Conservation (phyloP, 345 rosid genomes). For the Murraya koenigii region DNA sequence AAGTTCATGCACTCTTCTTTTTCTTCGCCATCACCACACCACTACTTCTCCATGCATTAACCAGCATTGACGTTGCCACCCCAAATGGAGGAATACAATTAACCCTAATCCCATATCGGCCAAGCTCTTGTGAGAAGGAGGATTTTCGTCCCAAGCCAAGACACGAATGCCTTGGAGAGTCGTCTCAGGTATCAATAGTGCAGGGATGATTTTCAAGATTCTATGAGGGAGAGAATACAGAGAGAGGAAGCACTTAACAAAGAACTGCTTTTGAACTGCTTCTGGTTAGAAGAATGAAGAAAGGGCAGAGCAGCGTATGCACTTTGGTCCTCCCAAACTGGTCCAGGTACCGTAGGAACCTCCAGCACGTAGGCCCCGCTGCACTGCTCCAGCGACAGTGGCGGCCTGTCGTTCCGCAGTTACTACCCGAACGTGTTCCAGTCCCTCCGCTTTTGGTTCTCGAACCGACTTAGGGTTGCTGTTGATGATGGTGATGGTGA, state of each 20-base stretch:
- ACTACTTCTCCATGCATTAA: constrained; percentile 54
- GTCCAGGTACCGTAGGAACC: constrained; percentile 87
- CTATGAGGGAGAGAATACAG: neutral
- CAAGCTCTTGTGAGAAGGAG: constrained; percentile 57
- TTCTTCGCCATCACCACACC: constrained; percentile 22
- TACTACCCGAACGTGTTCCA: constrained; percentile 98
- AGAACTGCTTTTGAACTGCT: neutral
- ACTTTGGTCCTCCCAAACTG: constrained; percentile 96
- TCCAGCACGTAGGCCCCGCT: constrained; percentile 97
- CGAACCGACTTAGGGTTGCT: constrained; percentile 76
- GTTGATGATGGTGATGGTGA: constrained; percentile 38
- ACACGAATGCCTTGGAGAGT: constrained; percentile 44
- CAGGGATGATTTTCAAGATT: constrained; percentile 35
- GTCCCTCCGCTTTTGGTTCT: constrained; percentile 94
- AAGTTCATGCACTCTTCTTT: constrained; percentile 31
- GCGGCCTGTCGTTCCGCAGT: constrained; percentile 92
- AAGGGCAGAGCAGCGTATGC: constrained; percentile 76
- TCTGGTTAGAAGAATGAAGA: constrained; percentile 21
- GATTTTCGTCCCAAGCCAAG: constrained; percentile 34
- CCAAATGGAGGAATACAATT: constrained; percentile 90
- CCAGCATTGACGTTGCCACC: constrained; percentile 75
- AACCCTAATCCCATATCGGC: constrained; percentile 67
- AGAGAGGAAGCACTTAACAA: neutral
- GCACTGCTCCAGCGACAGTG: constrained; percentile 79
- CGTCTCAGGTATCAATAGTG: constrained; percentile 49